phyloP scores from a whole-genome alignment of 2,329 filamentous ascomycete species.

The Leptosphaerulina australis region DNA sequence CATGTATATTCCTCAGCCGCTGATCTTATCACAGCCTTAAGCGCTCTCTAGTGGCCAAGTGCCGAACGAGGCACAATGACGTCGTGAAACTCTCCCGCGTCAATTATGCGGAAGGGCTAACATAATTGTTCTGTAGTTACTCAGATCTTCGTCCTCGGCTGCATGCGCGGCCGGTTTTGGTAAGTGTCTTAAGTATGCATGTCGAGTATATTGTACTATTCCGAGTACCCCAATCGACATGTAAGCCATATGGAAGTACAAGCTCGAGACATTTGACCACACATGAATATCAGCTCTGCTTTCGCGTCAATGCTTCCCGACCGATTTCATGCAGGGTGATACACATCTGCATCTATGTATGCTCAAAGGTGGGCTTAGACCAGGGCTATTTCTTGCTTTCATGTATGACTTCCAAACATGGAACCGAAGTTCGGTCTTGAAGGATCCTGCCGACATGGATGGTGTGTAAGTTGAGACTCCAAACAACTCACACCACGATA shows the following conservation, averaged over 20 bases:
- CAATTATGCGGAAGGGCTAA: slow-evolving; percentile 1
- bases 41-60: background rate
- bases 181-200: background rate
- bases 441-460: no score
- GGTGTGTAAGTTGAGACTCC: no score
- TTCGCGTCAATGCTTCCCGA: background rate
- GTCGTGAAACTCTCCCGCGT: background rate
- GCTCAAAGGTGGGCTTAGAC: background rate
- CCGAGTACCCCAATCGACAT: slow-evolving; percentile 3
- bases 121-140: no score
- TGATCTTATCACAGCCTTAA: background rate
- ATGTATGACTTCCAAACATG: background rate
- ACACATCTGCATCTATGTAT: slow-evolving; percentile 2
- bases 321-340: slow-evolving; percentile 6
- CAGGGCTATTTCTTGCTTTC: slow-evolving; percentile 1
- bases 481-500: background rate
- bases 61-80: background rate
- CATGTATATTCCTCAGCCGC: no score
- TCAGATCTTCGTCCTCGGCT: background rate
- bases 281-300: background rate
- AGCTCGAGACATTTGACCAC: background rate
- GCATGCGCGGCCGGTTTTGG: background rate
- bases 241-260: background rate
- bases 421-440: background rate
- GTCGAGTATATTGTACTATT: background rate